phyloP scores from a whole-genome alignment of 305 asterid species.

The Andrographis paniculata region DNA sequence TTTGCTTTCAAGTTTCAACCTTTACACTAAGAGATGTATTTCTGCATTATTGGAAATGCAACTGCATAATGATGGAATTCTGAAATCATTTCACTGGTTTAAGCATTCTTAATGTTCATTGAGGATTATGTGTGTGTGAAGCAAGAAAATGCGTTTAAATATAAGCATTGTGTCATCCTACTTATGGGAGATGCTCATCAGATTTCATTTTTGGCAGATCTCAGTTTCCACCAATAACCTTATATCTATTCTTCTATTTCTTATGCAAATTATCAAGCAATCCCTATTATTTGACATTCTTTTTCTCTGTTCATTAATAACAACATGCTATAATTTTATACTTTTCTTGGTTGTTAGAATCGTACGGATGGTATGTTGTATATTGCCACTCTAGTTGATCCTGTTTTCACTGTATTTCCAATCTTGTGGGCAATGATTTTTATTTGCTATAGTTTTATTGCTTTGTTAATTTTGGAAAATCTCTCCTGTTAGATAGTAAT shows the following conservation, averaged over 20 bases:
- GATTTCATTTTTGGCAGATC: background rate
- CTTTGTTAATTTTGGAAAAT: too few relatives aligned
- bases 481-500: too few relatives aligned
- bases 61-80: conserved; percentile 36
- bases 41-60: conserved; percentile 35
- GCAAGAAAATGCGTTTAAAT: conserved; percentile 16
- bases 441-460: background rate
- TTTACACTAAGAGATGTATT: too few relatives aligned
- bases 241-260: background rate
- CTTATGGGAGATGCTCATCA: too few relatives aligned
- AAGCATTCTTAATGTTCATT: conserved; percentile 80
- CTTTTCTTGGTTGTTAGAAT: background rate
- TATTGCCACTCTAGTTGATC: conserved; percentile 87
- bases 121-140: conserved; percentile 93
- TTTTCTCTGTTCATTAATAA: background rate
- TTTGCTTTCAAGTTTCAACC: too few relatives aligned
- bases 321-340: background rate
- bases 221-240: background rate
- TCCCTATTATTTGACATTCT: too few relatives aligned
- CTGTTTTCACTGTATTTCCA: conserved; percentile 81
- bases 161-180: background rate
- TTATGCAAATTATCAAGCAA: too few relatives aligned
- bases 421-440: conserved; percentile 27
- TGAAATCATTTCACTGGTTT: conserved; percentile 85
- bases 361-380: conserved; percentile 28